These are phyloP conservation scores for Cutaneotrichosporon spelunceum DNA, from an alignment of 1,284 basidiomycete species.

Conservation along the genomic window DNA sequence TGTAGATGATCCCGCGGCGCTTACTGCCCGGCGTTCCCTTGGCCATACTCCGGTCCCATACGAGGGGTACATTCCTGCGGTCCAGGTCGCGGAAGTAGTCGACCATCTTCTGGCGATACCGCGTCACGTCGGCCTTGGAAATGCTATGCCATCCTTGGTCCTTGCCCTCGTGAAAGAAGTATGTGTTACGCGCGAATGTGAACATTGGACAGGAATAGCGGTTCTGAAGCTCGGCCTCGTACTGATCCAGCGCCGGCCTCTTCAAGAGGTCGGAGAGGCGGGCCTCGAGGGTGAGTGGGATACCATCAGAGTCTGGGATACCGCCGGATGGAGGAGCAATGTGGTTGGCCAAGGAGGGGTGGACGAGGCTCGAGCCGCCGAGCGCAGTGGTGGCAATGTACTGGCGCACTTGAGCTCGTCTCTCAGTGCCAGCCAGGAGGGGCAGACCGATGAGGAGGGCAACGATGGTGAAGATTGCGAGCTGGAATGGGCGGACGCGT, in stretches of 20 bases:
- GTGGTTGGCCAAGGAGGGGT: constrained; percentile 19
- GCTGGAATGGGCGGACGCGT: constrained; percentile 21
- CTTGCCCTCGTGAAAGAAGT: constrained; percentile 48
- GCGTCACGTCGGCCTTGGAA: constrained; percentile 38
- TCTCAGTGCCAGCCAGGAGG: constrained; percentile 16
- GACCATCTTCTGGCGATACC: constrained; percentile 47
- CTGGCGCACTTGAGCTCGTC: constrained; percentile 9
- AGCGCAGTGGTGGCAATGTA: constrained; percentile 10
- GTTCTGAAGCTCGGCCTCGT: constrained; percentile 43
- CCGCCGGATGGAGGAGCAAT: constrained; percentile 36
- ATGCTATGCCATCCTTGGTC: constrained; percentile 45
- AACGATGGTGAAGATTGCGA: constrained; percentile 20
- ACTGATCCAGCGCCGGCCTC: constrained; percentile 43
- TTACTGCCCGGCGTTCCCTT: constrained; percentile 28
- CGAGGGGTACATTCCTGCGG: constrained; percentile 40
- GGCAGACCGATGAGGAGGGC: constrained; percentile 19
- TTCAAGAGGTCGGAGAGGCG: constrained; percentile 35
- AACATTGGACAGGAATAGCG: constrained; percentile 45
- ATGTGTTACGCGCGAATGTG: constrained; percentile 46
- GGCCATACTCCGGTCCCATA: constrained; percentile 45
- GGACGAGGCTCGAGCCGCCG: constrained; percentile 2
- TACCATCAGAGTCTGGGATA: constrained; percentile 26
- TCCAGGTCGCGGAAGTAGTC: constrained; percentile 46
- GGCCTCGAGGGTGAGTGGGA: constrained; percentile 42
- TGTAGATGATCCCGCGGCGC: constrained; percentile 51